phyloP scores from a whole-genome alignment of 352 stramenopile genomes.

The Pythium vanterpoolii region DNA sequence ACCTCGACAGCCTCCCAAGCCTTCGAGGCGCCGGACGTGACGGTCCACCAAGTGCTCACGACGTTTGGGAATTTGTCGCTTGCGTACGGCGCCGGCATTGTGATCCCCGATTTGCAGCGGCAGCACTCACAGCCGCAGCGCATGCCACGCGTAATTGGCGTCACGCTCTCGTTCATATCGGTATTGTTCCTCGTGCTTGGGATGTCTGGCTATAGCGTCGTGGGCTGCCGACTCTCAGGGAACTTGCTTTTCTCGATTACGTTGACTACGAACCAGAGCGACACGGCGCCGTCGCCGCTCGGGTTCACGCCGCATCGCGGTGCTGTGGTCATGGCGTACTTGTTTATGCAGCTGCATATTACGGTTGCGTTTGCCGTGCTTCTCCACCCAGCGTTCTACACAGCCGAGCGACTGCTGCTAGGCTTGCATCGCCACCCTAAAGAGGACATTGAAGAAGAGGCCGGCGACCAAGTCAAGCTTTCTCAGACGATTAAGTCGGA shows the following conservation, averaged over 20 bases:
- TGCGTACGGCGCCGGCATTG: conserved; percentile 33
- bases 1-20: conserved; percentile 8
- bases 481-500: too few relatives aligned
- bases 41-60: conserved; percentile 26
- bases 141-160: conserved; percentile 33
- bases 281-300: conserved; percentile 12
- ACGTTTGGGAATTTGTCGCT: conserved; percentile 38
- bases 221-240: conserved; percentile 33
- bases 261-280: too few relatives aligned
- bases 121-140: conserved; percentile 31
- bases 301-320: conserved; percentile 24
- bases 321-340: conserved; percentile 29
- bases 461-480: conserved; percentile 25
- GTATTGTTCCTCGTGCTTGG: conserved; percentile 29
- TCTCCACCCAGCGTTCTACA: conserved; percentile 30
- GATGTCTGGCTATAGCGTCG: conserved; percentile 21
- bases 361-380: conserved; percentile 35
- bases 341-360: conserved; percentile 46
- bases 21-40: conserved; percentile 16
- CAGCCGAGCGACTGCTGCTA: conserved; percentile 26
- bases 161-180: conserved; percentile 34
- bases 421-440: conserved; percentile 20
- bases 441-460: conserved; percentile 16
- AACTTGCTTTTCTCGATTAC: conserved; percentile 26
- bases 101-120: conserved; percentile 32